Base-by-base conservation (phyloP, 768 basidiomycete genomes). In the Mycena sanguinolenta region DNA sequence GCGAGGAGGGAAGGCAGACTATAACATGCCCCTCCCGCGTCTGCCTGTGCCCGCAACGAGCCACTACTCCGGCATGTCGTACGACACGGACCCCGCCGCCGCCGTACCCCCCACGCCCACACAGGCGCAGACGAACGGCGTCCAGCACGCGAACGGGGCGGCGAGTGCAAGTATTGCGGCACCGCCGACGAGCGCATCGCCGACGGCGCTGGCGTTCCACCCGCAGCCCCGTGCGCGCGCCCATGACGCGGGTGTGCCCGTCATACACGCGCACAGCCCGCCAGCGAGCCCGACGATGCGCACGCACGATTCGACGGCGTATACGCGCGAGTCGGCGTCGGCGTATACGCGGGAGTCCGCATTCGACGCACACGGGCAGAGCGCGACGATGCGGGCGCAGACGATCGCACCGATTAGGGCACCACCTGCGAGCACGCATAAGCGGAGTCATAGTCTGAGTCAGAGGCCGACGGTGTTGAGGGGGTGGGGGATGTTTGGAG, bases 21-120 rank as follows among this genome's bases (percentile, higher is more conserved):
- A 95, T 77, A 92, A 88, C 72, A 95, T 96, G 90, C 89, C 91
- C 0, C 85, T 95, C 9, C 65, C 58, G 38, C 58, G 23, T 2
- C 58, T 58, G 50, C 49, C 49, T 14, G 19, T 53, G 36, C 58
- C 59, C 55, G 63, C 39, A n/a, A 39, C 63, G 7, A 90, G 91
- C 0, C 95, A 96, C 77, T 93, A 90, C 75, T 93, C 93, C 19
- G 92, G 90, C 12, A 88, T 91, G 88, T 93, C 93, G 36, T 96
- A 96, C 75, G 93, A 95, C 75, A 81, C 84, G 25, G 80, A 84
- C 4, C n/a, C n/a, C 5, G 73, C 83, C 8, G 14, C 36, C 36
- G 39, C 39, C 39, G 39, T 39, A 3, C 73, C 76, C 12, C 74
- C 74, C 19, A 74, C 55, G 39, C 30, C 49, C 9, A 50, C 49